phyloP scores from a whole-genome alignment of 441 rosid species.

The Biscutella laevigata region DNA sequence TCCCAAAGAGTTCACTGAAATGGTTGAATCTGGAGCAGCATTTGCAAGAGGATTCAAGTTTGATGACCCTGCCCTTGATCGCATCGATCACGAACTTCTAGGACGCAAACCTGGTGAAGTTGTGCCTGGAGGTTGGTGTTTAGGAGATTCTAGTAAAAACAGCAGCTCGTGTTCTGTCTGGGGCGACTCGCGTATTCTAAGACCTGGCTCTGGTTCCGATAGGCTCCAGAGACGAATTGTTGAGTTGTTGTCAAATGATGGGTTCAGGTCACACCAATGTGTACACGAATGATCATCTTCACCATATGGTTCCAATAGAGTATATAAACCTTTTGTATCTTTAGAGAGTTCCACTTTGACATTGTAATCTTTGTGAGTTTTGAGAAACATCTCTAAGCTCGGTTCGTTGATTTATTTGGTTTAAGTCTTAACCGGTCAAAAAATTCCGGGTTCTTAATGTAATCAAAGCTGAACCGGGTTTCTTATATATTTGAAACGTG shows the following conservation, averaged over 20 bases:
- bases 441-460: neutral
- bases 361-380: constrained; percentile 12
- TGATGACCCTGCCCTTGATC: constrained; percentile 56
- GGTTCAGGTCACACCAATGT: constrained; percentile 55
- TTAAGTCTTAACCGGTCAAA: constrained; percentile 4
- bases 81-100: constrained; percentile 63
- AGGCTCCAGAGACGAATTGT: constrained; percentile 66
- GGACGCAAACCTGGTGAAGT: constrained; percentile 42
- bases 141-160: constrained; percentile 46
- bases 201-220: constrained; percentile 71
- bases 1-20: constrained; percentile 50
- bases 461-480: constrained; percentile 5
- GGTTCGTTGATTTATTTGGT: constrained; percentile 10
- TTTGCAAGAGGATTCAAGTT: constrained; percentile 50
- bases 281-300: constrained; percentile 37
- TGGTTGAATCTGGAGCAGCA: constrained; percentile 72
- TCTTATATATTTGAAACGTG: constrained; percentile 2
- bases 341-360: constrained; percentile 3
- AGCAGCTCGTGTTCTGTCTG: constrained; percentile 50
- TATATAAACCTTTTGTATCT: constrained; percentile 16
- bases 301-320: neutral
- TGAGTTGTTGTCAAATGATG: constrained; percentile 41
- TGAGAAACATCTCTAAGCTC: constrained; percentile 13
- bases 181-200: constrained; percentile 78
- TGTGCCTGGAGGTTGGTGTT: constrained; percentile 94